These are phyloP conservation scores for Pichia sporocuriosa DNA, from an alignment of 805 yeast species.

Conservation along the genomic window DNA sequence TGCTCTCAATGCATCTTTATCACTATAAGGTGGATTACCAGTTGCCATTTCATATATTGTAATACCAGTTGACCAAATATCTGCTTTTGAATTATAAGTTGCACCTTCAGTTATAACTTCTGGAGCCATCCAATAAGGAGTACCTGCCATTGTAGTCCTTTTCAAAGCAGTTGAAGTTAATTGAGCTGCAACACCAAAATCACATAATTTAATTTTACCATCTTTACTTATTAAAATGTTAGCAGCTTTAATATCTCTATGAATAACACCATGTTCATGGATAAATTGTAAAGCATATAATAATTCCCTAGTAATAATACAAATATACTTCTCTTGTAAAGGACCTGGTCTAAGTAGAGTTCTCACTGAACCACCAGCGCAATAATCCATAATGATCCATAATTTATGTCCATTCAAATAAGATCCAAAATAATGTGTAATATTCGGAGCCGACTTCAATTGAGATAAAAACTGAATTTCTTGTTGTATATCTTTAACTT, in stretches of 20 bases:
- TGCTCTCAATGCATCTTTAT: conserved; percentile 89
- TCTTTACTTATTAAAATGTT: conserved; percentile 78
- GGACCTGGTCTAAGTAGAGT: conserved; percentile 81
- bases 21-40: conserved; percentile 96
- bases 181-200: conserved; percentile 97
- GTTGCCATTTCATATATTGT: conserved; percentile 92
- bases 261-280: conserved; percentile 87
- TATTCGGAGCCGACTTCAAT: conserved; percentile 79
- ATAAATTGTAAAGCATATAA: conserved; percentile 71
- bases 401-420: conserved; percentile 81
- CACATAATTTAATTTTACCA: conserved; percentile 88
- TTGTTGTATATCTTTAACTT: conserved; percentile 87
- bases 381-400: conserved; percentile 97
- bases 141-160: conserved; percentile 92
- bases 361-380: conserved; percentile 93
- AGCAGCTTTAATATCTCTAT: conserved; percentile 95
- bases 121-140: conserved; percentile 99
- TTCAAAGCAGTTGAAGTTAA: conserved; percentile 66
- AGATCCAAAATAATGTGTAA: conserved; percentile 88
- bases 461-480: conserved; percentile 85
- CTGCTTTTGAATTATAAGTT: conserved; percentile 84
- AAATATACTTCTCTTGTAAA: conserved; percentile 76
- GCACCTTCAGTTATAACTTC: conserved; percentile 93
- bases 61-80: conserved; percentile 95
- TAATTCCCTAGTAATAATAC: conserved; percentile 80